Conservation (phyloP, 495 filamentous ascomycete species). For the Penicillium roqueforti region DNA sequence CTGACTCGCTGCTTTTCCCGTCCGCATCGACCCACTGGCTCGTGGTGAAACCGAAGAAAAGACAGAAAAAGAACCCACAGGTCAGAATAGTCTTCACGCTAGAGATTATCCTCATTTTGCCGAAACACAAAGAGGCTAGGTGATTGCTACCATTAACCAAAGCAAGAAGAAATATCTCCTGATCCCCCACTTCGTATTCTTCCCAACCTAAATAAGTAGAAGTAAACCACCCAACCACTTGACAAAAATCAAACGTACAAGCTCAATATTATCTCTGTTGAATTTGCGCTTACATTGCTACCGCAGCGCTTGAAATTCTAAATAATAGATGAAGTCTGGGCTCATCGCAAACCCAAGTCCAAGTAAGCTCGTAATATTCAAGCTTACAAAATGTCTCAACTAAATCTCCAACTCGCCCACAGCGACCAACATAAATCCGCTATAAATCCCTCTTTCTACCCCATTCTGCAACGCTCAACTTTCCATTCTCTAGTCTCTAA, state of each 20-base stretch:
- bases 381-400: not conserved
- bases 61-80: not conserved
- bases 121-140: not conserved
- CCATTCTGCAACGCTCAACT: not conserved
- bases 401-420: not conserved
- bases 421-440: not conserved
- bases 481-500: not conserved
- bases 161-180: not conserved
- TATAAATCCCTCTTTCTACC: not conserved
- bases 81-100: not conserved
- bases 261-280: not conserved
- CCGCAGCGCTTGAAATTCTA: not conserved
- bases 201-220: not conserved
- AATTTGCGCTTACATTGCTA: too few species aligned
- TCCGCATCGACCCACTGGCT: not conserved
- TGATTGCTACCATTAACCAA: not conserved
- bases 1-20: not conserved
- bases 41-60: not conserved
- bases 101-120: not conserved
- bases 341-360: too few species aligned
- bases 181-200: not conserved
- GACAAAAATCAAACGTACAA: not conserved
- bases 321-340: not conserved
- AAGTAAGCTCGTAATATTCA: too few species aligned
- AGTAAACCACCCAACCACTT: not conserved